phyloP scores from a whole-genome alignment of 352 stramenopile species.

The Phytophthora parvispora region DNA sequence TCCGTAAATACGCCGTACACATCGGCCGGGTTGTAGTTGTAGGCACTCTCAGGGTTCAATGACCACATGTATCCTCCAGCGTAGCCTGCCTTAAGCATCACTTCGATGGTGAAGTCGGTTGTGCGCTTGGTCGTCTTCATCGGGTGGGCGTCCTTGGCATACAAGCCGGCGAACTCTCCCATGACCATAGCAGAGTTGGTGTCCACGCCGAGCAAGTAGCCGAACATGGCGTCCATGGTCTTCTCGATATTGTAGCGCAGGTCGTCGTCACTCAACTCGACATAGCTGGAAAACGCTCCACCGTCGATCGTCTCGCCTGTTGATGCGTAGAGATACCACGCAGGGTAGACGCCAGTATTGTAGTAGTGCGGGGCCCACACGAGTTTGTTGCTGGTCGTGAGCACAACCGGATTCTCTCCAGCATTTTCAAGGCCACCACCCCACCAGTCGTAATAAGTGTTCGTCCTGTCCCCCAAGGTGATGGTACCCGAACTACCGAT shows the following conservation, averaged over 20 bases:
- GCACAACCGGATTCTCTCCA: slow-evolving; percentile 37
- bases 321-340: slow-evolving; percentile 64
- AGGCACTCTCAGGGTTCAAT: slow-evolving; percentile 74
- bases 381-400: slow-evolving; percentile 53
- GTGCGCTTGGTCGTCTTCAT: slow-evolving; percentile 65
- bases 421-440: slow-evolving; percentile 59
- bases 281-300: slow-evolving; percentile 34
- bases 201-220: slow-evolving; percentile 42
- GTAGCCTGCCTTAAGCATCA: slow-evolving; percentile 61
- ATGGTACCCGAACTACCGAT: slow-evolving; percentile 50
- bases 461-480: slow-evolving; percentile 28
- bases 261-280: slow-evolving; percentile 54
- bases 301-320: slow-evolving; percentile 18
- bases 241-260: slow-evolving; percentile 58
- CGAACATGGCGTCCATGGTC: slow-evolving; percentile 75
- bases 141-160: slow-evolving; percentile 58
- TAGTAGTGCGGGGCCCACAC: slow-evolving; percentile 84
- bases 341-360: slow-evolving; percentile 70
- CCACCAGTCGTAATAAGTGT: slow-evolving; percentile 74
- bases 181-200: slow-evolving; percentile 59
- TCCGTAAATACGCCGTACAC: slow-evolving; percentile 69
- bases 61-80: slow-evolving; percentile 83
- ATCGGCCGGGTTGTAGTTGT: slow-evolving; percentile 75
- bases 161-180: slow-evolving; percentile 73
- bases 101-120: slow-evolving; percentile 72